Conservation (phyloP, 164 flowering plant species). For the Houttuynia cordata region DNA sequence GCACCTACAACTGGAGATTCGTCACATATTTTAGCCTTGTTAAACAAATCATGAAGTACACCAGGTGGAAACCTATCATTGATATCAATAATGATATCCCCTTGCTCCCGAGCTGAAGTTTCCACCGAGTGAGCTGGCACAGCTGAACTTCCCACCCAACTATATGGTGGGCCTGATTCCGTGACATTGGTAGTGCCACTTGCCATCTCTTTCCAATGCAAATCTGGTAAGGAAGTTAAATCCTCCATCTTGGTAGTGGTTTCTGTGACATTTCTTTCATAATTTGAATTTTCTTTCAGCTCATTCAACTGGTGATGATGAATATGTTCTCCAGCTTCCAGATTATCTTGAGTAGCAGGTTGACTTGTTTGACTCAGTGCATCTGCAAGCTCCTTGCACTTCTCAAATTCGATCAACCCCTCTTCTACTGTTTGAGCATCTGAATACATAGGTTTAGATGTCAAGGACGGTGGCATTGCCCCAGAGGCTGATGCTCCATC, state of each 20-base stretch:
- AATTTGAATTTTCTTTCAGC: constrained; percentile 7
- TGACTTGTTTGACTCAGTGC: constrained; percentile 14
- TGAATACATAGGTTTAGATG: constrained; percentile 14
- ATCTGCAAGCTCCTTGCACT: constrained; percentile 24
- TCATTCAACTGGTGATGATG: constrained; percentile 2
- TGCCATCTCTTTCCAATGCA: constrained; percentile 23
- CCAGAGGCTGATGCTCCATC: constrained; percentile 16
- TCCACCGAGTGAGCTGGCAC: constrained; percentile 21
- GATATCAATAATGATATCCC: constrained; percentile 72
- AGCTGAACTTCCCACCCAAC: constrained; percentile 21
- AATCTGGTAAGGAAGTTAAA: constrained; percentile 20
- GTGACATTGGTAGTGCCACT: constrained; percentile 5
- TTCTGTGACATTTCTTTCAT: constrained; percentile 5
- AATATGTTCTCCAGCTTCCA: constrained; percentile 4
- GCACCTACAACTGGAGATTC: constrained; percentile 26
- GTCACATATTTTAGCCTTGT: constrained; percentile 34
- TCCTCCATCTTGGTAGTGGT: constrained; percentile 20
- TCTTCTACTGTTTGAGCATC: constrained; percentile 27
- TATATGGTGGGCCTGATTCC: constrained; percentile 16
- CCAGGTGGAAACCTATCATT: constrained; percentile 84
- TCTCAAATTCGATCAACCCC: constrained; percentile 25
- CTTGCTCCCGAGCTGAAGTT: constrained; percentile 24
- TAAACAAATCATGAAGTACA: constrained; percentile 77
- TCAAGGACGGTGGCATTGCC: constrained; percentile 14
- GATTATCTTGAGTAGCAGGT: neutral